Percentiles rank a stretch among this genome's conserved stretches.
Evolutionary conservation across 495 filamentous ascomycete genomes (phyloP).

Genomic region (Lasiosphaeriaceae sp.): DNA sequence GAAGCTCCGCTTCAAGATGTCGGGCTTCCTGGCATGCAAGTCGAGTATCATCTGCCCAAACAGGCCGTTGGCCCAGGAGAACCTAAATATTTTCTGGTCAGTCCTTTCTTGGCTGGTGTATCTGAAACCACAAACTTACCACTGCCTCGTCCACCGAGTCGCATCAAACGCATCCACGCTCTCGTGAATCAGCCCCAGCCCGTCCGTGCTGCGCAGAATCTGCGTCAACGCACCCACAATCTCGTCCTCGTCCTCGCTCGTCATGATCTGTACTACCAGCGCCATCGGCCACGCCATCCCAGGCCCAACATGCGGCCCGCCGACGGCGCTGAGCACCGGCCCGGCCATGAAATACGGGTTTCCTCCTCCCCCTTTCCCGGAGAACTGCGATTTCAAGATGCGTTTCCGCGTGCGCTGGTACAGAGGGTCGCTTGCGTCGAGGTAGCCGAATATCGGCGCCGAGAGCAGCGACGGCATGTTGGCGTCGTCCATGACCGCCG

Average conservation of each 20-base stretch:
- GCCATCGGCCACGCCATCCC: constrained; percentile 60
- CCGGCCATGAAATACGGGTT: constrained; percentile 60
- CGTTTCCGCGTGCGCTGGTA: constrained; percentile 51
- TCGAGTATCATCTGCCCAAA: constrained; percentile 65
- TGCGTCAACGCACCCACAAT: constrained; percentile 42
- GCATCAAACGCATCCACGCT: constrained; percentile 52
- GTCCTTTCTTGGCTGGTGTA: not conserved
- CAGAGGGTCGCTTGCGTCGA: constrained; percentile 35
- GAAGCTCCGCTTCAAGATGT: constrained; percentile 35
- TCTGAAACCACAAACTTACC: constrained; percentile 29
- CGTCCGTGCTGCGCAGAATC: constrained; percentile 50
- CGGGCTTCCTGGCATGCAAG: constrained; percentile 41
- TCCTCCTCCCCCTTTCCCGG: constrained; percentile 7
- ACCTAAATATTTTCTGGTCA: constrained; percentile 41
- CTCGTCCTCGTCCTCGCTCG: constrained; percentile 43
- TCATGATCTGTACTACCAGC: constrained; percentile 45
- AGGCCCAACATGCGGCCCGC: constrained; percentile 54
- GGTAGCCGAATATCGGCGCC: constrained; percentile 50
- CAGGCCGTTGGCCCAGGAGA: constrained; percentile 66
- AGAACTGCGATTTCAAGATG: constrained; percentile 29
- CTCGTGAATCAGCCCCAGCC: constrained; percentile 59
- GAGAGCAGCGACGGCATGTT: constrained; percentile 57
- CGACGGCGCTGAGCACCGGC: constrained; percentile 49
- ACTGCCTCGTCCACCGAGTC: constrained; percentile 56
- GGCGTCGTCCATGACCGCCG: constrained; percentile 59